phyloP scores from a whole-genome alignment of 139 green algal genomes.

The Microglena sp. region DNA sequence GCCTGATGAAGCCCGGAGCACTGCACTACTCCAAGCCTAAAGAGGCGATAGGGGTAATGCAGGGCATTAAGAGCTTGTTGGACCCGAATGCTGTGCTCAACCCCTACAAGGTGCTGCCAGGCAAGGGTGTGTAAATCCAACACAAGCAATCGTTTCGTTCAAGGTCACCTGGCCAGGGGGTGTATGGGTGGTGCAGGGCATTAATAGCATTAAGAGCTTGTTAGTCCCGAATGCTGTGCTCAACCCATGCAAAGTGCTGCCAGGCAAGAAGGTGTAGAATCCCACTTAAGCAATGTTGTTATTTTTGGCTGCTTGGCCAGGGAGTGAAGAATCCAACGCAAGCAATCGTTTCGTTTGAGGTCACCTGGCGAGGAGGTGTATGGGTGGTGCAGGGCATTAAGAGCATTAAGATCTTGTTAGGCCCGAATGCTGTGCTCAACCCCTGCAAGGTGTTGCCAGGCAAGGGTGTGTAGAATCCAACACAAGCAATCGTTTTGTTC shows the following conservation, averaged over 20 bases:
- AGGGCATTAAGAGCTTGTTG: slow-evolving; percentile 68
- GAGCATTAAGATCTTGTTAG: slow-evolving; percentile 72
- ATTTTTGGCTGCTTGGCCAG: too few species aligned
- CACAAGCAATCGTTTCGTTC: too few species aligned
- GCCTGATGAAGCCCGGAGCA: slow-evolving; percentile 76
- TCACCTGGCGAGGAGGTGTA: too few species aligned
- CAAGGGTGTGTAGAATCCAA: too few species aligned
- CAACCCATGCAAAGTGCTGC: slow-evolving; percentile 94
- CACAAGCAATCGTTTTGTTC: too few species aligned
- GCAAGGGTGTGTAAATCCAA: too few species aligned
- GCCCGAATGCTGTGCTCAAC: slow-evolving; percentile 91
- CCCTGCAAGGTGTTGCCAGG: slow-evolving; percentile 92
- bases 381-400: slow-evolving; percentile 70
- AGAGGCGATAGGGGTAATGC: slow-evolving; percentile 73
- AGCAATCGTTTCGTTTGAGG: too few species aligned
- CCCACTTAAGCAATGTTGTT: too few species aligned
- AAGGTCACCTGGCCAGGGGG: too few species aligned
- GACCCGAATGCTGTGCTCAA: slow-evolving; percentile 94
- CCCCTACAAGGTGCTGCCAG: slow-evolving; percentile 90
- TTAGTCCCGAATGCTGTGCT: slow-evolving; percentile 88
- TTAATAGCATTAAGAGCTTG: slow-evolving; percentile 83
- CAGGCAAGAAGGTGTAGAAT: too few species aligned
- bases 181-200: slow-evolving; percentile 67
- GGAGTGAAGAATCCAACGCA: too few species aligned
- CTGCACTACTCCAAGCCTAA: slow-evolving; percentile 70